Percentiles rank a stretch among this genome's conserved stretches.
Conservation (phyloP, 2,329 filamentous ascomycete genomes). For the Biscogniauxia mediterranea region DNA sequence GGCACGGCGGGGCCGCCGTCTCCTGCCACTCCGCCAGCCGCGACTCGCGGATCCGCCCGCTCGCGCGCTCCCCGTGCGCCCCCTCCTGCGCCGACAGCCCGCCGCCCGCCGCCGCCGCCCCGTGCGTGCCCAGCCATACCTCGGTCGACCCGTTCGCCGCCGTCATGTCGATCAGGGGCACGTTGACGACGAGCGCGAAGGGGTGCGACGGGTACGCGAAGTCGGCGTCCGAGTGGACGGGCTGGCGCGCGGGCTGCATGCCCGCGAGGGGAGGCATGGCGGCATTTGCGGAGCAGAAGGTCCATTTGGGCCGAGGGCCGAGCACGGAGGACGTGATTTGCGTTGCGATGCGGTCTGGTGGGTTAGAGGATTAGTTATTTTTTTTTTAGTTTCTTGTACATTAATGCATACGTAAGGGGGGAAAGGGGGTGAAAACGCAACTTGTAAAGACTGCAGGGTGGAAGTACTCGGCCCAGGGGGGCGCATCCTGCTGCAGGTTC, state of each 20-base stretch:
- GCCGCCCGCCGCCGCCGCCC: too few species aligned
- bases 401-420: not conserved
- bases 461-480: slow-evolving; percentile 49
- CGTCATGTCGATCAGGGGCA: slow-evolving; percentile 49
- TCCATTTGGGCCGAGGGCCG: slow-evolving; percentile 53
- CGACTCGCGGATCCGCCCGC: slow-evolving; percentile 45
- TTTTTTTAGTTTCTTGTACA: not conserved
- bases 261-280: slow-evolving; percentile 50
- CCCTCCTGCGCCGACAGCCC: slow-evolving; percentile 42
- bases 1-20: slow-evolving; percentile 41
- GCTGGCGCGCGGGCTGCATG: slow-evolving; percentile 43
- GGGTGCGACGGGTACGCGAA: slow-evolving; percentile 53
- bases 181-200: slow-evolving; percentile 55
- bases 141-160: slow-evolving; percentile 56
- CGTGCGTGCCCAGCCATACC: slow-evolving; percentile 59
- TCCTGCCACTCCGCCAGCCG: slow-evolving; percentile 39
- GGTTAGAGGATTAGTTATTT: not conserved
- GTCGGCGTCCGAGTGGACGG: slow-evolving; percentile 59
- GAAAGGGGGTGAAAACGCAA: slow-evolving; percentile 25
- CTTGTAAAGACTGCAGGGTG: slow-evolving; percentile 52
- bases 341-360: slow-evolving; percentile 49
- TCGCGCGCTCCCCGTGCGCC: slow-evolving; percentile 50
- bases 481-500: slow-evolving; percentile 61
- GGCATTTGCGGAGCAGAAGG: slow-evolving; percentile 58
- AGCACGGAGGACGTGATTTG: slow-evolving; percentile 55